Percentiles rank a stretch among this genome's conserved stretches.
These are phyloP conservation scores for Achaetomium macrosporum DNA, from an alignment of 2,329 filamentous ascomycete genomes.

Conservation along the genomic window DNA sequence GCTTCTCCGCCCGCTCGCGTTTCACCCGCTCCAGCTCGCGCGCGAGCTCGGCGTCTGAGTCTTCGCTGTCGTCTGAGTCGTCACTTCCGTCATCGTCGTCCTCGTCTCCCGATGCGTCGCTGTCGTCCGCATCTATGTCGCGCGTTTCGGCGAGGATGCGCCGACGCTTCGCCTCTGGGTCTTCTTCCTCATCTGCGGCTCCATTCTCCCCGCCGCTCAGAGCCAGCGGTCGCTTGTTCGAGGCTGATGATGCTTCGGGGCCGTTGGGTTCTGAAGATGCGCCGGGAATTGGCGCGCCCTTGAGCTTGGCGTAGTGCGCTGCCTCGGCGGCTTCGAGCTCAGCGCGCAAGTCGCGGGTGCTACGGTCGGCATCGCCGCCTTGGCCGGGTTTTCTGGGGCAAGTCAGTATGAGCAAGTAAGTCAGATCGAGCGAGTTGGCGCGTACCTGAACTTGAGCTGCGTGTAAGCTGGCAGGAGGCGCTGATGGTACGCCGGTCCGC, in stretches of 20 bases:
- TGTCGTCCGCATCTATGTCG: constrained; percentile 75
- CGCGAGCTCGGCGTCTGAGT: constrained; percentile 83
- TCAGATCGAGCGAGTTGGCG: neutral
- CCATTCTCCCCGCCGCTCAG: constrained; percentile 35
- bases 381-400: constrained; percentile 70
- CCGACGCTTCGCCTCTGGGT: constrained; percentile 74
- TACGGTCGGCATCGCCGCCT: constrained; percentile 69
- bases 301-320: constrained; percentile 79
- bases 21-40: constrained; percentile 93
- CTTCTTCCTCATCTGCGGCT: constrained; percentile 45
- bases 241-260: constrained; percentile 29
- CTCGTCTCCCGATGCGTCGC: constrained; percentile 41
- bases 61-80: constrained; percentile 63
- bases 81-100: constrained; percentile 58
- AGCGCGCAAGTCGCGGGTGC: constrained; percentile 71
- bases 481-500: constrained; percentile 92
- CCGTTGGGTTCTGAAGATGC: constrained; percentile 37
- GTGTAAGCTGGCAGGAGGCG: constrained; percentile 91
- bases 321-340: constrained; percentile 87
- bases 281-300: constrained; percentile 48
- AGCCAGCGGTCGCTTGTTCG: constrained; percentile 61
- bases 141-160: constrained; percentile 82
- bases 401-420: neutral
- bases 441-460: constrained; percentile 77
- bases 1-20: constrained; percentile 73